phyloP scores from a whole-genome alignment of 768 basidiomycete species.

The Russula ochroleuca region DNA sequence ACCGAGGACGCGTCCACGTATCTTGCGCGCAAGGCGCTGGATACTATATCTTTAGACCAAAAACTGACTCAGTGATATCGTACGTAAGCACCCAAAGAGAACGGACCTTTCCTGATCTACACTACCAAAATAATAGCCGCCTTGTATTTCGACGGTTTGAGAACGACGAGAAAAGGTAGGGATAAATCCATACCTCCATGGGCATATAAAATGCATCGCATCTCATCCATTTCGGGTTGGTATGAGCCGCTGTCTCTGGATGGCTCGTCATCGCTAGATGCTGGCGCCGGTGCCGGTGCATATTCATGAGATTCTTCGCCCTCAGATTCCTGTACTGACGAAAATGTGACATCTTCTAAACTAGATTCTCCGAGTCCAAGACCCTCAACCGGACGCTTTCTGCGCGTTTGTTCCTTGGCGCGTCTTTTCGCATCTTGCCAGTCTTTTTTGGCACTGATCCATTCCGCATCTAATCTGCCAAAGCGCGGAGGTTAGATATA shows the following conservation, averaged over 20 bases:
- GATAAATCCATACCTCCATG: slow-evolving; percentile 56
- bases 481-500: slow-evolving; percentile 13
- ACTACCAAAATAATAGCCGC: slow-evolving; percentile 83
- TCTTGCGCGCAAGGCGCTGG: slow-evolving; percentile 85
- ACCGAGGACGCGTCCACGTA: slow-evolving; percentile 86
- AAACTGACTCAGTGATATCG: neutral
- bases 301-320: slow-evolving; percentile 25
- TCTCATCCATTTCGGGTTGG: slow-evolving; percentile 71
- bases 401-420: slow-evolving; percentile 35
- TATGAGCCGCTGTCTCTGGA: slow-evolving; percentile 38
- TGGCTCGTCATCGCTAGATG: slow-evolving; percentile 28
- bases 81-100: neutral
- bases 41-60: slow-evolving; percentile 60
- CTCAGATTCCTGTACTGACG: slow-evolving; percentile 13
- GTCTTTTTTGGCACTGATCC: slow-evolving; percentile 83
- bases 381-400: neutral
- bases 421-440: slow-evolving; percentile 64
- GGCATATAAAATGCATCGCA: slow-evolving; percentile 78
- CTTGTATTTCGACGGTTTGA: slow-evolving; percentile 37
- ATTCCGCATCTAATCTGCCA: slow-evolving; percentile 74
- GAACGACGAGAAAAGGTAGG: slow-evolving; percentile 13
- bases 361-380: neutral
- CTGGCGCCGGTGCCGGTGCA: slow-evolving; percentile 21
- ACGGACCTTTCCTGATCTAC: slow-evolving; percentile 67
- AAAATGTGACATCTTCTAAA: neutral